These are phyloP conservation scores for Rhinocladiella similis DNA, from an alignment of 2,329 filamentous ascomycete genomes.

Conservation along the genomic window DNA sequence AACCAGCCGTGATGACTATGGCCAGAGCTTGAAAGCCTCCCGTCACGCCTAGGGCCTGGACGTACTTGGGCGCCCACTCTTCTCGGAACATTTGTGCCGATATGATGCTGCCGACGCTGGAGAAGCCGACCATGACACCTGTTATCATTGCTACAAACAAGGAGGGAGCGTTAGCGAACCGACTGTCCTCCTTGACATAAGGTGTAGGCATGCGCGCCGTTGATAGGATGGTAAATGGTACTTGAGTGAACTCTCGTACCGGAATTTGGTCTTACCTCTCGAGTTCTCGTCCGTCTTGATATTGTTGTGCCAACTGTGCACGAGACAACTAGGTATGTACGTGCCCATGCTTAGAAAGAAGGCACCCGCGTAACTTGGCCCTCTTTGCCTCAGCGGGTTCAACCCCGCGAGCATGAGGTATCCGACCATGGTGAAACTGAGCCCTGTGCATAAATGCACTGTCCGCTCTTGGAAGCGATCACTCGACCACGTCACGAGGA, in stretches of 20 bases:
- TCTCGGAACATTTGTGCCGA: conserved; percentile 45
- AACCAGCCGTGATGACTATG: too few relatives aligned
- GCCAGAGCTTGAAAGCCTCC: too few relatives aligned
- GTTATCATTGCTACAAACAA: too few relatives aligned
- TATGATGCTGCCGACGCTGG: conserved; percentile 51
- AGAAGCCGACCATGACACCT: conserved; percentile 49
- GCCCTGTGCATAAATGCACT: conserved; percentile 73
- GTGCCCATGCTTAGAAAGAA: conserved; percentile 86
- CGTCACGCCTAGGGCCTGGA: too few relatives aligned
- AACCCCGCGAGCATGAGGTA: conserved; percentile 78
- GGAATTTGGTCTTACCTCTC: conserved; percentile 51
- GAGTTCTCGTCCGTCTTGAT: conserved; percentile 54
- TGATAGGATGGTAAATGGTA: too few relatives aligned
- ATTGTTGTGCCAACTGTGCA: conserved; percentile 67
- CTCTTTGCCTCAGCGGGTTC: conserved; percentile 57
- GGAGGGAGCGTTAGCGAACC: too few relatives aligned
- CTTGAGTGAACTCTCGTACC: too few relatives aligned
- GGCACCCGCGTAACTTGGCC: conserved; percentile 70
- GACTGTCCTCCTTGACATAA: too few relatives aligned
- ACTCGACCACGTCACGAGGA: conserved; percentile 70
- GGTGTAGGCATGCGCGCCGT: too few relatives aligned
- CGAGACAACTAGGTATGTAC: conserved; percentile 64
- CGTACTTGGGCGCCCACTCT: conserved; percentile 46
- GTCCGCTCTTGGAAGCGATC: conserved; percentile 67
- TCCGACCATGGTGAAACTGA: conserved; percentile 71